Evolutionary conservation across 192 early-diverging fungal species (phyloP).

Genomic region (Linnemannia elongata): DNA sequence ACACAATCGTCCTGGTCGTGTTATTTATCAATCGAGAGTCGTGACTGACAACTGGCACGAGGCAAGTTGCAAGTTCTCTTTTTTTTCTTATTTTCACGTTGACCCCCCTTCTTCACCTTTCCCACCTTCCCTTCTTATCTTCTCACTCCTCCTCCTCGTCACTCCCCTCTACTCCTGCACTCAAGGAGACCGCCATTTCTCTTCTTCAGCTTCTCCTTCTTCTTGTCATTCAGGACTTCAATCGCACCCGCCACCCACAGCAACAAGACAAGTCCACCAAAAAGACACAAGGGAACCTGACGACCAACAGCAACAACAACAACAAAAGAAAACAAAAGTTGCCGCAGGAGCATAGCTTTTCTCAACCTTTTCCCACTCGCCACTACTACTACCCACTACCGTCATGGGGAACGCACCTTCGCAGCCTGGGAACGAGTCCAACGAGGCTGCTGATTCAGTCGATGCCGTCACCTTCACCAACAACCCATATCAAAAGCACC

Average conservation of each 20-base stretch:
- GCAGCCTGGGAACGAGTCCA: conserved; percentile 11
- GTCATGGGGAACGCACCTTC: conserved; percentile 55
- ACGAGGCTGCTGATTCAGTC: conserved; percentile 24
- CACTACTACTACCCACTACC: neutral
- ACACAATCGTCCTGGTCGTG: neutral
- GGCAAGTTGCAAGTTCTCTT: neutral
- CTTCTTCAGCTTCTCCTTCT: neutral
- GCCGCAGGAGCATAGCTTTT: conserved; percentile 8
- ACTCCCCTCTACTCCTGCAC: neutral
- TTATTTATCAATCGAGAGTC: too few species aligned
- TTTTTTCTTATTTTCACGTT: neutral
- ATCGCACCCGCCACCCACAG: neutral
- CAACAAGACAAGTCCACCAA: neutral
- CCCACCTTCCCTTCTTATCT: neutral
- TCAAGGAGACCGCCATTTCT: neutral
- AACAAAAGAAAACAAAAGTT: neutral
- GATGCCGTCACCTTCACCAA: conserved; percentile 55
- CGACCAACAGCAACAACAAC: neutral
- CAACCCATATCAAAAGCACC: conserved; percentile 31
- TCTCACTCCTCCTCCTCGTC: neutral
- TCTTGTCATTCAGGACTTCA: neutral
- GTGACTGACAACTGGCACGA: neutral
- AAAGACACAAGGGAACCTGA: neutral
- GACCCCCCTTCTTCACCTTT: neutral
- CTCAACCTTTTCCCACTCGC: neutral